These are phyloP conservation scores for Calonectria honghensis DNA, from an alignment of 2,329 filamentous ascomycete genomes.

Conservation along the genomic window DNA sequence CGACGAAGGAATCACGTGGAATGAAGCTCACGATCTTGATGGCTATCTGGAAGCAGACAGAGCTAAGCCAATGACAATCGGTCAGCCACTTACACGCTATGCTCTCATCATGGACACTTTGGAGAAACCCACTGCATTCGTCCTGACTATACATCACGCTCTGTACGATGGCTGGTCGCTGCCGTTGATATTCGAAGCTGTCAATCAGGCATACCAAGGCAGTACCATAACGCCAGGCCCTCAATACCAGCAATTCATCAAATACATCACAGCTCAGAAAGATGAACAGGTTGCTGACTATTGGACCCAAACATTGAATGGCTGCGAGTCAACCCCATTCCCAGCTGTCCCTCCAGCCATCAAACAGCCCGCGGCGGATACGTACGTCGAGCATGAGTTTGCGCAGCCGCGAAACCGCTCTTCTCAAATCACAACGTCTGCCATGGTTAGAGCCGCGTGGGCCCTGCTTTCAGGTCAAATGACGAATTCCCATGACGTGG, in stretches of 20 bases:
- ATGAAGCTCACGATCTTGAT: not conserved
- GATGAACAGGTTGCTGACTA: not conserved
- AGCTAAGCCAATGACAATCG: conserved; percentile 31
- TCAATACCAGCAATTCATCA: conserved; percentile 30
- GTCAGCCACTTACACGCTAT: conserved; percentile 31
- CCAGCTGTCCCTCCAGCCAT: conserved; percentile 30
- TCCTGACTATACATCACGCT: conserved; percentile 55
- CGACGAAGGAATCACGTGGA: conserved; percentile 24
- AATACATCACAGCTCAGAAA: conserved; percentile 9
- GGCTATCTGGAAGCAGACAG: conserved; percentile 31
- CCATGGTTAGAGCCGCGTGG: conserved; percentile 45
- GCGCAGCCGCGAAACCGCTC: not conserved
- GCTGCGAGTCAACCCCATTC: conserved; percentile 15
- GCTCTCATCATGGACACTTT: not conserved
- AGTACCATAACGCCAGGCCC: not conserved
- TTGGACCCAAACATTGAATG: conserved; percentile 23
- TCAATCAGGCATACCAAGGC: conserved; percentile 38
- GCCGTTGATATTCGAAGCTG: conserved; percentile 39
- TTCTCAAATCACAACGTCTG: conserved; percentile 37
- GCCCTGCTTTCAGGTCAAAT: conserved; percentile 39
- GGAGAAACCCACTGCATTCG: conserved; percentile 35
- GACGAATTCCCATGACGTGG: conserved; percentile 43
- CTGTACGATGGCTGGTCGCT: conserved; percentile 57
- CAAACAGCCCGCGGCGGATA: conserved; percentile 23
- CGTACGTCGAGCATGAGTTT: conserved; percentile 13